Percentiles rank a stretch among this genome's conserved stretches.
phyloP scores from a whole-genome alignment of 2,329 filamentous ascomycete genomes.

The Aureobasidium namibiae region DNA sequence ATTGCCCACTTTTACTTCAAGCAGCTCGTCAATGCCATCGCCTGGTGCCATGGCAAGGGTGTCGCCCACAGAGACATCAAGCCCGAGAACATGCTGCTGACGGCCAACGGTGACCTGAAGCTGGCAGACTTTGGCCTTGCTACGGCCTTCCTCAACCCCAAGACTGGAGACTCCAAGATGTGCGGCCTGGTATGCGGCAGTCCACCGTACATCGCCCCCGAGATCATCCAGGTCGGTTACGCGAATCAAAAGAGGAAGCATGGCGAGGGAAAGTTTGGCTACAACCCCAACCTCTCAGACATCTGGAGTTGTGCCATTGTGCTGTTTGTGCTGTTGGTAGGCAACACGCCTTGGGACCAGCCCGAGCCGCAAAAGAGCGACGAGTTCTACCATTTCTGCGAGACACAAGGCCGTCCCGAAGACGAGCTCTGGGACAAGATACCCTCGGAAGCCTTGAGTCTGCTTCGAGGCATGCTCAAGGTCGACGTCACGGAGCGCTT shows the following conservation, averaged over 20 bases:
- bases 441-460: conserved; percentile 64
- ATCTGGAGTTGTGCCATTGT: conserved; percentile 98
- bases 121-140: conserved; percentile 95
- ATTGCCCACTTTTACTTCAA: conserved; percentile 95
- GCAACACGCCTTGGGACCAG: conserved; percentile 97
- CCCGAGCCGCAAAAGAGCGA: conserved; percentile 70
- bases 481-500: conserved; percentile 69
- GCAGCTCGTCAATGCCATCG: conserved; percentile 81
- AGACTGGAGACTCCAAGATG: conserved; percentile 67
- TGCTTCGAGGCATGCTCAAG: conserved; percentile 89
- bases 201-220: conserved; percentile 93
- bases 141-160: conserved; percentile 75
- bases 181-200: conserved; percentile 90
- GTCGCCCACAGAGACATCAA: conserved; percentile 71
- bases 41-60: conserved; percentile 93
- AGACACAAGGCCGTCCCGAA: conserved; percentile 64
- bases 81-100: conserved; percentile 90
- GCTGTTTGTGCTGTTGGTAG: conserved; percentile 88
- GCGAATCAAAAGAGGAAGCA: conserved; percentile 36
- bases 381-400: conserved; percentile 83
- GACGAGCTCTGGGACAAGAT: conserved; percentile 81
- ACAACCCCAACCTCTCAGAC: conserved; percentile 73
- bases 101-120: conserved; percentile 77
- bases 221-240: conserved; percentile 57
- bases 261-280: conserved; percentile 46